Evolutionary conservation across 306 rosid genomes (phyloP).

Genomic region (Acacia confusa): DNA sequence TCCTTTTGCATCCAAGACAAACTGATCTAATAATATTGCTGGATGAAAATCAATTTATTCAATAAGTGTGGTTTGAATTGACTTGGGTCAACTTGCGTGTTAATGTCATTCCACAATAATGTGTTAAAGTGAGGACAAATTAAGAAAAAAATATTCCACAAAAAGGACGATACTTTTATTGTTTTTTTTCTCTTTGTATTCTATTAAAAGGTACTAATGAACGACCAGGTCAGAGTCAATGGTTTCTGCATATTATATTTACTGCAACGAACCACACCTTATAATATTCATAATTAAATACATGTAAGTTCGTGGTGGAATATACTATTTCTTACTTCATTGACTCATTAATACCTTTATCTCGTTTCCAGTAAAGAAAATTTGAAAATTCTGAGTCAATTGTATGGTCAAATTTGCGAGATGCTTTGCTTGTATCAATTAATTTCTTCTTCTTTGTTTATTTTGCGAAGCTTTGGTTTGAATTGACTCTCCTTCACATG

Average conservation of each 20-base stretch:
- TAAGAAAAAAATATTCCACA: not conserved
- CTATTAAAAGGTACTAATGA: not conserved
- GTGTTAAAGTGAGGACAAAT: not conserved
- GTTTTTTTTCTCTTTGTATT: not conserved
- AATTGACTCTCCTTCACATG: not conserved
- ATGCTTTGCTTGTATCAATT: constrained; percentile 13
- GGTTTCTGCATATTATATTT: not conserved
- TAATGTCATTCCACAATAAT: not conserved
- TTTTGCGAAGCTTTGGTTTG: not conserved
- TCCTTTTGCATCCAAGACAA: not conserved
- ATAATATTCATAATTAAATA: not conserved
- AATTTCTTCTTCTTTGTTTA: not conserved
- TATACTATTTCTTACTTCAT: not conserved
- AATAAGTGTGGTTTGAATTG: not conserved
- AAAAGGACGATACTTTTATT: not conserved
- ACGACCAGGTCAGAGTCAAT: constrained; percentile 10
- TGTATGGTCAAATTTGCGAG: not conserved
- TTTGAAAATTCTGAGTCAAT: not conserved
- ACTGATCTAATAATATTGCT: not conserved
- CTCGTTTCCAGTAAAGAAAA: not conserved
- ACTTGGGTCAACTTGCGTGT: not conserved
- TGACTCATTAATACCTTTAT: not conserved
- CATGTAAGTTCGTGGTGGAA: not conserved
- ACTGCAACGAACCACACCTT: not conserved
- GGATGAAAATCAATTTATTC: not conserved